Percentiles rank a stretch among this genome's conserved stretches.
These are phyloP conservation scores for Breviolum minutum DNA, from an alignment of 73 alveolate species.

Conservation along the genomic window DNA sequence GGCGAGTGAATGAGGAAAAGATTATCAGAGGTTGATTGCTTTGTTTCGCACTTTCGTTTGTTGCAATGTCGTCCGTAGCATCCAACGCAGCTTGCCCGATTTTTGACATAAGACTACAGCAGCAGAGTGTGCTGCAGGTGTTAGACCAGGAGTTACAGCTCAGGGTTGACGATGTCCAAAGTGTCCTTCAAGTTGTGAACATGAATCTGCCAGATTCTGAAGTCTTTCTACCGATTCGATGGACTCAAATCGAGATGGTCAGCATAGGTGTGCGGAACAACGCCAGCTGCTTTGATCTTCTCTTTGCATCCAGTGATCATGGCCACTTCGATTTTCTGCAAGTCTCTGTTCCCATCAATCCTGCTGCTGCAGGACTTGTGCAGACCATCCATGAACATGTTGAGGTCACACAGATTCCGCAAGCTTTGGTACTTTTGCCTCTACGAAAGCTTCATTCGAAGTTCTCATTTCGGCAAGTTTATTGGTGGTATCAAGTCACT, in stretches of 20 bases:
- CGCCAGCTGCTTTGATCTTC: conserved; percentile 9
- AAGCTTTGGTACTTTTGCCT: not conserved
- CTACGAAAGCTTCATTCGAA: not conserved
- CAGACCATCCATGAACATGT: not conserved
- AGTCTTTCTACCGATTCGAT: not conserved
- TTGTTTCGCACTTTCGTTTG: not conserved
- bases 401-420: not conserved
- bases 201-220: not conserved
- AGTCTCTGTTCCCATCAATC: conserved; percentile 9
- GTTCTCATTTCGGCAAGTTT: conserved; percentile 27
- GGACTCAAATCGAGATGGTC: conserved; percentile 74
- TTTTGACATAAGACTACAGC: not conserved
- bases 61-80: not conserved
- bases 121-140: not conserved
- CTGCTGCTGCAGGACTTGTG: conserved; percentile 1
- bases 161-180: not conserved
- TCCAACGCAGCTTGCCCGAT: not conserved
- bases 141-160: too few relatives aligned
- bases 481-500: conserved; percentile 37
- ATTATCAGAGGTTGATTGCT: too few relatives aligned
- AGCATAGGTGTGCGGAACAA: not conserved
- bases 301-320: conserved; percentile 50
- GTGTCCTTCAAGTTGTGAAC: not conserved
- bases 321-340: conserved; percentile 31
- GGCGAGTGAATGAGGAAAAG: too few relatives aligned